Evolutionary conservation across 129 eudicot genomes (phyloP), one percentile per base, ranked within the genome.

Genomic region (Oenanthe sinensis): DNA sequence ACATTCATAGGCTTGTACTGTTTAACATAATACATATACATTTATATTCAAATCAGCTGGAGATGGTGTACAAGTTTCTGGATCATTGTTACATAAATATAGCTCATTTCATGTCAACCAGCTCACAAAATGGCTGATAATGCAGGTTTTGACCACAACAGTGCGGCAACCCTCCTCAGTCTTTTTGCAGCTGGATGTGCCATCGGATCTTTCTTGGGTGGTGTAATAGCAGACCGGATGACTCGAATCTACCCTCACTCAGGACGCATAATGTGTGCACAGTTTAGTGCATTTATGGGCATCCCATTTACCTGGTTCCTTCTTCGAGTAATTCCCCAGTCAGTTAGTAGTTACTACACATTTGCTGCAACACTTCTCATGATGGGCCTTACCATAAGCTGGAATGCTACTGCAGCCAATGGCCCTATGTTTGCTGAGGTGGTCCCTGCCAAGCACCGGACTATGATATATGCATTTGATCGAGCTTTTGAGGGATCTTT

Each of bases 371-470:
- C 97, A 12, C 96, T 95, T 47, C 80, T 95, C 85, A 1, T 88
- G 15, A 95, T 91, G 98, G 98, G 98, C 48, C 86, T 91, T 12
- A 90, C 91, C 65, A 91, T 95, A 80, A 95, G 98, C 87, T 95
- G 98, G 98, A 85, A 87, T 63, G 98, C 86, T 11, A 87, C 94
- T 10, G 98, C 98, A 9, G 87, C 86, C 40, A 95, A 95, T 67
- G 97, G 87, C 20, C 98, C 98, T 4, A 91, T 95, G 96, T 95
- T 95, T 36, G 97, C 98, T 13, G 97, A 95, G 88, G 98, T 95
- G 76, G 97, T 91, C 77, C 98, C 98, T 11, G 80, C 96, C 81
- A 90, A 85, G 77, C 96, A 95, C 80, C 83, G 98, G 60, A 95
- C 98, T 79, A 95, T 95, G 98, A 91, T 95, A 40, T 95, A 95